Base-by-base conservation (phyloP, 2,329 filamentous ascomycete species). In the Ophiostoma sp. region DNA sequence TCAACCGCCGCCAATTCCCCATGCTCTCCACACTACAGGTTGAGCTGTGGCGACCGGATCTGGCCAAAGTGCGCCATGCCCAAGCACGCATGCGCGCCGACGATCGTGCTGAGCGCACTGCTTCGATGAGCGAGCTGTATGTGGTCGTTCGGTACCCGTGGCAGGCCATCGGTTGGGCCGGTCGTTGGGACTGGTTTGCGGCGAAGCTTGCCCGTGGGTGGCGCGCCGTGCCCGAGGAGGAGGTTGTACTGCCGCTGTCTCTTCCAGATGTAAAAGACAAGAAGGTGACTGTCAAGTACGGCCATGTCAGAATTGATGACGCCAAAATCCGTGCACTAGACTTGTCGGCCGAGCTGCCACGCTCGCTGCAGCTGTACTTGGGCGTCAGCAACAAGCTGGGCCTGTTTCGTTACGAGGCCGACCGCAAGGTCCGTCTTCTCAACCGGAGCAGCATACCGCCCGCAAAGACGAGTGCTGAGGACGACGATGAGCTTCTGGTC, bases 341-440 rank as follows among this genome's bases (percentile, higher is more conserved):
- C 78, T 82, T 91, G 82, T 83, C 82, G 52, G 80, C 80, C 33
- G 89, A 92, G 70, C 80, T 92, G 17, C 88, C 92, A 4, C 81
- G 82, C 1, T 90, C 93, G 80, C 82, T 94, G 72, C 84, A 85
- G 75, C 85, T 85, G 72, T 93, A 91, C 73, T 84, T 94, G 5
- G 92, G 92, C 9, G 87, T 91, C 59, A 88, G 87, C 77, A 89
- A 91, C 74, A 87, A 87, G 70, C 82, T 95, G 33, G 88, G 86
- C 8, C 80, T 95, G 33, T 94, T 95, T 82, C 87, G 92, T 74
- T 85, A 92, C 76, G 88, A 93, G 36, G 61, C n/a, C 61, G 36
- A 91, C 88, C 93, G 92, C 79, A 91, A 92, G 1, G 82, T 94
- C 19, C 90, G 93, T 76, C 82, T 94, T 57, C 81, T 93, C 70